Conservation (phyloP, 345 rosid species). For the Cochlearia excelsa region DNA sequence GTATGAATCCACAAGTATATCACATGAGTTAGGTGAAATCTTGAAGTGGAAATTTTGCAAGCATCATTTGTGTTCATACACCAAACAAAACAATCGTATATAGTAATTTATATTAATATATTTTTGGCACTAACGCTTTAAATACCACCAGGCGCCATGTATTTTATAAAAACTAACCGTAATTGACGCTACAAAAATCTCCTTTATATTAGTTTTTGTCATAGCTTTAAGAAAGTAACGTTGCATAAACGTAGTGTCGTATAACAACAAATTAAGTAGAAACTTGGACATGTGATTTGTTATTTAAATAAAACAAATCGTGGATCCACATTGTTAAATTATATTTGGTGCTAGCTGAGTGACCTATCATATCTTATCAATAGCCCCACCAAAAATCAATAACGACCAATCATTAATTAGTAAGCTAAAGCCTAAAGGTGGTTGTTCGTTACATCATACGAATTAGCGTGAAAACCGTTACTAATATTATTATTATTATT, state of each 20-base stretch:
- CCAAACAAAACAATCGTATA: too few relatives aligned
- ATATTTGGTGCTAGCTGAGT: neutral
- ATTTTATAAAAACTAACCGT: constrained; percentile 3
- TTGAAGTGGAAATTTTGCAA: constrained; percentile 10
- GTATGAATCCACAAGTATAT: too few relatives aligned
- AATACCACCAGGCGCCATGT: neutral
- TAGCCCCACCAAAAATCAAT: constrained; percentile 21
- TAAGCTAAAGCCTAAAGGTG: constrained; percentile 3
- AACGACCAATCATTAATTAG: constrained; percentile 10
- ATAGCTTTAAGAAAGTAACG: constrained; percentile 23
- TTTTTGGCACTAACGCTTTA: neutral
- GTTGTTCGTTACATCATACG: constrained; percentile 31
- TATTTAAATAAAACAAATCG: constrained; percentile 26
- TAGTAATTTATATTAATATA: too few relatives aligned
- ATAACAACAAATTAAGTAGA: constrained; percentile 23
- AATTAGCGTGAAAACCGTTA: constrained; percentile 32
- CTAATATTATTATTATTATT: neutral
- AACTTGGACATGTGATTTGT: constrained; percentile 25
- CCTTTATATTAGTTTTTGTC: neutral
- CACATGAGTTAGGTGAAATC: constrained; percentile 1
- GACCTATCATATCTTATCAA: neutral
- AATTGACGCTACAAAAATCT: constrained; percentile 27
- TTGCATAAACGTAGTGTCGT: constrained; percentile 26
- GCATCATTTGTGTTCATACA: constrained; percentile 11
- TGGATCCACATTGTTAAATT: constrained; percentile 19